Base-by-base conservation (phyloP, 192 early-diverging fungal genomes). In the Phlyctochytrium arcticum region DNA sequence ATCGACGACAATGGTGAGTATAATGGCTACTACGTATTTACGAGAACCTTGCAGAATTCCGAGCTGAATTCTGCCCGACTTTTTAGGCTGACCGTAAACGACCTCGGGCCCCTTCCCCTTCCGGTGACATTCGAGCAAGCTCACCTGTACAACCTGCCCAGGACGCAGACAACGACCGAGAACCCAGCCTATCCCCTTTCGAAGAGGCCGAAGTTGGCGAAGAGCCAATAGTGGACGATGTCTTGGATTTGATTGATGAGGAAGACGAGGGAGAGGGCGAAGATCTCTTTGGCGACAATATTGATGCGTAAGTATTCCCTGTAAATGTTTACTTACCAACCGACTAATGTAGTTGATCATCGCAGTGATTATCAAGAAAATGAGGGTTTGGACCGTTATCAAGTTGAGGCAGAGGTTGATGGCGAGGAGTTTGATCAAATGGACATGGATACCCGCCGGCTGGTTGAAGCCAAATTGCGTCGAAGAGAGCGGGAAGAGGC, bases 351-450 rank as follows among this genome's bases (percentile, higher is more conserved):
- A n/a, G n/a, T n/a, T n/a, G n/a, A n/a, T n/a, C n/a, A n/a, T n/a
- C n/a, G n/a, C n/a, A 91, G 90, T 33, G 96, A 98, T 72, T 98
- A 98, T 72, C 74, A 63, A 15, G 75, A 82, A 49, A 92, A 94
- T 69, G 76, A 61, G 36, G 34, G 60, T 4, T 70, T 88, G 32
- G 96, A 98, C 75, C 44, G 60, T 2, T 96, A 97, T 65, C 94
- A 98, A 48, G 70, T 66, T n/a, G 79, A 81, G 4, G 83, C 89
- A 60, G 76, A 92, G 36, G 55, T 54, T n/a, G 94, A 98, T 69
- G 89, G 95, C 47, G 86, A 87, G 9, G 80, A 83, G 0, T 92
- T 89, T 71, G 89, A 77, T 2, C 60, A 69, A 5, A 80, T 96
- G 84, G 91, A 92, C 61, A 70, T 82, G 35, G 80, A 80, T 12